Conservation (phyloP, 805 yeast species). For the Tetrapisispora iriomotensis region DNA sequence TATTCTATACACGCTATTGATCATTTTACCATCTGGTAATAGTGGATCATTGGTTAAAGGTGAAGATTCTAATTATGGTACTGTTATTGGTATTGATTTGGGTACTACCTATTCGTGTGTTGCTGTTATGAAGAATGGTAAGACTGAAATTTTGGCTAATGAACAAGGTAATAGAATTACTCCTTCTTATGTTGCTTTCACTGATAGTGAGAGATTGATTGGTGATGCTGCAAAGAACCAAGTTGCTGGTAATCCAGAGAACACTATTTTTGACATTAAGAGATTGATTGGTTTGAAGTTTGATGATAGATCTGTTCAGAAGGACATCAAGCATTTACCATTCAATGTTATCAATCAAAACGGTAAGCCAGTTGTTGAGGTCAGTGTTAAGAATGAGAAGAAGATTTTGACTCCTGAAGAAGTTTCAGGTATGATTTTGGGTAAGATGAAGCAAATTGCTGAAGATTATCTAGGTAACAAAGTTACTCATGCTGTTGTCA, state of each 20-base stretch:
- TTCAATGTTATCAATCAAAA: conserved; percentile 56
- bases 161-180: conserved; percentile 98
- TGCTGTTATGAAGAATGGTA: conserved; percentile 74
- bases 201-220: conserved; percentile 82
- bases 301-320: conserved; percentile 66
- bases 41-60: conserved; percentile 28
- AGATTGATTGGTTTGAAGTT: conserved; percentile 82
- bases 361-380: conserved; percentile 79
- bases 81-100: conserved; percentile 87
- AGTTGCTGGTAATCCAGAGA: conserved; percentile 78
- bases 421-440: conserved; percentile 82
- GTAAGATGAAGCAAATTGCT: conserved; percentile 87
- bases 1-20: conserved; percentile 23
- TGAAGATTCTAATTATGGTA: conserved; percentile 42
- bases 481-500: conserved; percentile 84
- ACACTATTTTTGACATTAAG: conserved; percentile 86
- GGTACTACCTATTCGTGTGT: conserved; percentile 98
- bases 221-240: conserved; percentile 97
- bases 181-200: conserved; percentile 89
- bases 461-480: conserved; percentile 79
- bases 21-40: conserved; percentile 25
- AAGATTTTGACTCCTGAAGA: conserved; percentile 86
- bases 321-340: conserved; percentile 77
- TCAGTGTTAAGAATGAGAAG: conserved; percentile 60
- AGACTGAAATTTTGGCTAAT: conserved; percentile 87